Conservation (phyloP, 208 protist species). For the Acanthamoeba royreba region DNA sequence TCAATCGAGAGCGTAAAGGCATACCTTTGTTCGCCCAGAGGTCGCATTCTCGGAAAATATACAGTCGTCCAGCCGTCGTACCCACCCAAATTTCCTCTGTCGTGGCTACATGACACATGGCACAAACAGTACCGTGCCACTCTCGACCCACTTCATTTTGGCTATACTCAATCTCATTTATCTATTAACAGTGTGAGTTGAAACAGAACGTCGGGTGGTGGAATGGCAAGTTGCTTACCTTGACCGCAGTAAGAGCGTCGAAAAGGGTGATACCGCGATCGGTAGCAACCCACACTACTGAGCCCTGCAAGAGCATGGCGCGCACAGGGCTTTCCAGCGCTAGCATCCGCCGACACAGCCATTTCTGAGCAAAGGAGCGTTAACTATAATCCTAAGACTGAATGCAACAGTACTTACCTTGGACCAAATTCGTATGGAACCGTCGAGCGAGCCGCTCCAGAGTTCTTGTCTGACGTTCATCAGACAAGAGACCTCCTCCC, state of each 20-base stretch:
- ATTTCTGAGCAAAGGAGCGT: too few relatives aligned
- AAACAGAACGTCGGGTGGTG: too few relatives aligned
- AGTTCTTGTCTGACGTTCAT: background rate
- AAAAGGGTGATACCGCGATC: background rate
- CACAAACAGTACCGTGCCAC: background rate
- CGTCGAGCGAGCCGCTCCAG: constrained; percentile 22
- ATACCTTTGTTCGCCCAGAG: too few relatives aligned
- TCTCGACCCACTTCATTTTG: background rate
- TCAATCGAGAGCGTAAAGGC: too few relatives aligned
- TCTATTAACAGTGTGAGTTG: background rate
- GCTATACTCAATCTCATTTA: background rate
- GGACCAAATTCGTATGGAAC: constrained; percentile 1
- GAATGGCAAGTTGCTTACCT: too few relatives aligned
- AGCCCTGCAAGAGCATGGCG: background rate
- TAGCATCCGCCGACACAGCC: background rate
- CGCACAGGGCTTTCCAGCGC: constrained; percentile 13
- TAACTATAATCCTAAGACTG: too few relatives aligned
- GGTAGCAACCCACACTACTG: background rate
- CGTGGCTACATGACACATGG: background rate
- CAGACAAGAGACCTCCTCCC: constrained; percentile 27
- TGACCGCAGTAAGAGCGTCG: background rate
- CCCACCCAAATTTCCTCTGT: background rate
- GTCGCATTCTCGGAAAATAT: background rate
- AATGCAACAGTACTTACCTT: too few relatives aligned
- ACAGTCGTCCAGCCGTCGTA: background rate